A percentile compares a stretch with the other conserved stretches of the same genome.
Evolutionary conservation across 305 asterid species (phyloP).

Genomic region (Solanum hybrid): DNA sequence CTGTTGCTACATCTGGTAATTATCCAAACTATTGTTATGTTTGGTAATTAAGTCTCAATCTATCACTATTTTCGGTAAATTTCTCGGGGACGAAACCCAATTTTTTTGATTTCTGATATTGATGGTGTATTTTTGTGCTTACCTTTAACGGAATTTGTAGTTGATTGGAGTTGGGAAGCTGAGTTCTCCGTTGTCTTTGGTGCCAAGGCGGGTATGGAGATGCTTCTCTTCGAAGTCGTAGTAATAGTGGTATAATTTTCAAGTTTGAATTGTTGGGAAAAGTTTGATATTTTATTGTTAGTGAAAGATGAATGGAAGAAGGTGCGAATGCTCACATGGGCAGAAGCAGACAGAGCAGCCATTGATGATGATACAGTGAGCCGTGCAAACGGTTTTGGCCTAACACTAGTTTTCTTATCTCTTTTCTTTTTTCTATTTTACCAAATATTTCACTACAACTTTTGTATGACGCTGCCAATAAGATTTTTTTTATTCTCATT

Average conservation of each 20-base stretch:
- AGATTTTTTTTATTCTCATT: neutral
- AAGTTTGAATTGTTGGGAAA: neutral
- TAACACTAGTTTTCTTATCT: neutral
- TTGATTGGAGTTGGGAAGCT: neutral
- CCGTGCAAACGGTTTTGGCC: neutral
- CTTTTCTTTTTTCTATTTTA: neutral
- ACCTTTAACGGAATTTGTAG: neutral
- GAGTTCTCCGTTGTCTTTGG: neutral
- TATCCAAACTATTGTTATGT: neutral
- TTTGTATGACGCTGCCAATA: neutral
- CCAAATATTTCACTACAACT: neutral
- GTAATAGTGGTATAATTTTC: neutral
- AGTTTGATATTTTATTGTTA: neutral
- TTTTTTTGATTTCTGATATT: neutral
- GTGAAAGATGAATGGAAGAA: neutral
- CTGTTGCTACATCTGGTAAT: neutral
- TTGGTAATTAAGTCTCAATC: neutral
- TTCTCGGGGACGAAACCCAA: neutral
- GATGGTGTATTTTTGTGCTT: neutral
- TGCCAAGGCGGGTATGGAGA: neutral
- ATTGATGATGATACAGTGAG: neutral
- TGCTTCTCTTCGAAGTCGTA: neutral
- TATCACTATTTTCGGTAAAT: neutral
- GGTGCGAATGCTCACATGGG: neutral
- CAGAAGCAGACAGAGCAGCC: neutral